Evolutionary conservation across 768 basidiomycete genomes (phyloP).

Genomic region (Rhizopogon vesiculosus): DNA sequence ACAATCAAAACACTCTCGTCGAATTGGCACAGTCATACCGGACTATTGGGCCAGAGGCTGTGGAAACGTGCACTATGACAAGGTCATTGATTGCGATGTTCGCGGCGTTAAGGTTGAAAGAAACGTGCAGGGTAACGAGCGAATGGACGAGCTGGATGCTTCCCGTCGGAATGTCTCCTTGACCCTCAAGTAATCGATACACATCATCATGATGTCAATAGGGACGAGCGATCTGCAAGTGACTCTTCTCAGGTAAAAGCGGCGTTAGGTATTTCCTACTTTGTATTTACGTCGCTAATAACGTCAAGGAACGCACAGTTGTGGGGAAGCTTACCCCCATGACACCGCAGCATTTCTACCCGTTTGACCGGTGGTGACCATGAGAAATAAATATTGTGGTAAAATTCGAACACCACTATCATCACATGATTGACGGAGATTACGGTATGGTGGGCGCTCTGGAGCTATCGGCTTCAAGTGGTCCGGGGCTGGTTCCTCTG

Average conservation of each 20-base stretch:
- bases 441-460: conserved; percentile 23
- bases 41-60: not conserved
- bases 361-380: not conserved
- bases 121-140: not conserved
- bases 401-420: not conserved
- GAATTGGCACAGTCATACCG: not conserved
- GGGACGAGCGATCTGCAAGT: not conserved
- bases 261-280: not conserved
- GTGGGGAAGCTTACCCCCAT: not conserved
- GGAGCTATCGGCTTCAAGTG: conserved; percentile 21
- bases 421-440: conserved; percentile 25
- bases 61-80: not conserved
- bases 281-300: conserved; percentile 1
- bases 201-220: not conserved
- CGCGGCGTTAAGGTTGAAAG: not conserved
- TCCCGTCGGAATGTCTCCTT: not conserved
- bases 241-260: not conserved
- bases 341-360: not conserved
- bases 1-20: not conserved
- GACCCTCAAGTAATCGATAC: not conserved
- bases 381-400: not conserved
- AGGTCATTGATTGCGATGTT: not conserved
- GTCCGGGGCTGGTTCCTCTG: conserved; percentile 12
- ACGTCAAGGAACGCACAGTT: not conserved
- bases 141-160: not conserved